These are phyloP conservation scores for Lodderomyces metapsilosis DNA, from an alignment of 1,139 yeast species.

Conservation along the genomic window DNA sequence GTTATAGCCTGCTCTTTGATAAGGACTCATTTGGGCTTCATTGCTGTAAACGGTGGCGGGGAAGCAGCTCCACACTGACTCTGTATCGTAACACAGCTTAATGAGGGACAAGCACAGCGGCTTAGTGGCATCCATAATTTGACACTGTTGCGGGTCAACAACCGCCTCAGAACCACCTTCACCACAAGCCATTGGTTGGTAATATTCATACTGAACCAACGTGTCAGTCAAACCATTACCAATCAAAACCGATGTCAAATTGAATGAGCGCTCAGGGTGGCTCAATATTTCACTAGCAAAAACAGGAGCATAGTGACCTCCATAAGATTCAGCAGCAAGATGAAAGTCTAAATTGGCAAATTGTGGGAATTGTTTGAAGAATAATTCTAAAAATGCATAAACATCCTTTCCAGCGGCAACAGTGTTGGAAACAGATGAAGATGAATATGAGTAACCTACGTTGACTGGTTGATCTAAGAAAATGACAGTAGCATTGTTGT, in stretches of 20 bases:
- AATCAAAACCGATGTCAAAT: constrained; percentile 82
- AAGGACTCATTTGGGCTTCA: constrained; percentile 82
- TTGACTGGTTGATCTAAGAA: constrained; percentile 47
- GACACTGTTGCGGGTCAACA: constrained; percentile 75
- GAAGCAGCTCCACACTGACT: constrained; percentile 84
- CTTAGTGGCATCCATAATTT: constrained; percentile 64
- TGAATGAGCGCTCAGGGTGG: constrained; percentile 74
- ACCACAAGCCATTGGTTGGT: constrained; percentile 98
- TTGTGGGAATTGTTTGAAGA: constrained; percentile 89
- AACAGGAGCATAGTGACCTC: constrained; percentile 95
- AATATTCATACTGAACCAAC: constrained; percentile 79
- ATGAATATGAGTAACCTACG: constrained; percentile 80
- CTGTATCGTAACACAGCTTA: constrained; percentile 73
- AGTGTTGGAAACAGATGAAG: constrained; percentile 60
- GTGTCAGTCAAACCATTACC: constrained; percentile 98
- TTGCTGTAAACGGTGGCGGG: constrained; percentile 95
- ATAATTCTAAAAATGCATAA: constrained; percentile 83
- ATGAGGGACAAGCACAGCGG: constrained; percentile 82
- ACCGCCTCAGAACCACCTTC: constrained; percentile 85
- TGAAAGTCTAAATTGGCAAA: constrained; percentile 70
- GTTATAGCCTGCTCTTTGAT: constrained; percentile 84
- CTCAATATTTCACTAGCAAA: constrained; percentile 84
- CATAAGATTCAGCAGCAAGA: constrained; percentile 91
- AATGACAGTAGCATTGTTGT: constrained; percentile 42
- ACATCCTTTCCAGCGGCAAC: constrained; percentile 92